Evolutionary conservation across 1,284 basidiomycete species (phyloP), one percentile per base, ranked within the genome.

Genomic region (Cryptococcus amylolentus): DNA sequence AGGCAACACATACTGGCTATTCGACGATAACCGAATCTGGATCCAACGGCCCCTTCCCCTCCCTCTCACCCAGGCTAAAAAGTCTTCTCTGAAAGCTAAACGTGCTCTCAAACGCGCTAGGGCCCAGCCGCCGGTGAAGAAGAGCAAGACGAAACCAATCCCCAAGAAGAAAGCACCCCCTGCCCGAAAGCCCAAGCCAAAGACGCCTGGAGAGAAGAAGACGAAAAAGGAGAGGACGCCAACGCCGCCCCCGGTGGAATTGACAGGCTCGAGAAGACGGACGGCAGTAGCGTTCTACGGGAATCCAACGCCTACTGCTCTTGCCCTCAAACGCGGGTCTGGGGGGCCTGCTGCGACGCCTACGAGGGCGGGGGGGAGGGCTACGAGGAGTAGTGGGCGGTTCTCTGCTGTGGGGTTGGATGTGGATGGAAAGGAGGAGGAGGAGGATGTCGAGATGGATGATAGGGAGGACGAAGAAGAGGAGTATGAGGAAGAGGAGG

Each of bases 21-120:
- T 83, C 57, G 81, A 82, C 58, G 80, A 83, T 66, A 81, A 82
- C 61, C 80, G 82, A 2, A 72, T 83, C 10, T 83, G 82, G 82
- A 67, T 82, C 14, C 80, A 83, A 58, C 76, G 79, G 26, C 67
- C 76, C 1, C 72, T 75, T 10, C 77, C 73, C 10, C 48, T 64
- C 8, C 72, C 70, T 4, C 68, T 67, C 26, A 45, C 42, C 1
- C 56, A 62, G 13, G 67, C 67, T 27, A 76, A 76, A 52, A 71
- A 70, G 58, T 53, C 69, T 4, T 69, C 70, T 1, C 61, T 57
- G 4, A 75, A 73, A 58, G 66, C 70, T 38, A 73, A 71, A 47
- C 51, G 58, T 10, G 63, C 66, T 1, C 52, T 67, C 28, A 71
- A 68, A 51, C 41, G 63, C 41, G 37, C 54, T 26, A 49, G 66